Conservation (phyloP, 306 rosid species). For the Pyrus bretschneideri region DNA sequence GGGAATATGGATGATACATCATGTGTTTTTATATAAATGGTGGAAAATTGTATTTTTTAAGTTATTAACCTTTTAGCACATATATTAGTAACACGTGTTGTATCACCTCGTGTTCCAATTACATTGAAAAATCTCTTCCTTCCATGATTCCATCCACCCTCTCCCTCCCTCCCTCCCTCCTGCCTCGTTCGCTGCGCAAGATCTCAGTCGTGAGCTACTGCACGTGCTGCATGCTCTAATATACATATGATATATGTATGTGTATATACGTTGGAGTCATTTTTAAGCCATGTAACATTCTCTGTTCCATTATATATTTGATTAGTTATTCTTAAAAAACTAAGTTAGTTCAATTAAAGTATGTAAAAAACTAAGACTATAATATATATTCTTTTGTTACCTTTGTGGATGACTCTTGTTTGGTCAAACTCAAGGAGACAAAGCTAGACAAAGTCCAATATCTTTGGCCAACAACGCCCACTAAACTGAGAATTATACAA, state of each 20-base stretch:
- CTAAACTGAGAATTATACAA: constrained; percentile 19
- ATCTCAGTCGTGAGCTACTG: constrained; percentile 37
- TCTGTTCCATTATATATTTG: neutral
- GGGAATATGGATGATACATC: too few species aligned
- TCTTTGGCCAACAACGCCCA: constrained; percentile 32
- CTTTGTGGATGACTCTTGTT: neutral
- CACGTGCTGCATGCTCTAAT: constrained; percentile 44
- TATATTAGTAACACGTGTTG: too few species aligned
- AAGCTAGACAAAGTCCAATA: neutral
- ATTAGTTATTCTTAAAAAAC: neutral
- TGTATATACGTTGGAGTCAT: constrained; percentile 32
- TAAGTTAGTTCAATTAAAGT: neutral
- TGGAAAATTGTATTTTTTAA: neutral
- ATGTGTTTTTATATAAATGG: too few species aligned
- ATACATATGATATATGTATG: neutral
- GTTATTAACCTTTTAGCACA: too few species aligned
- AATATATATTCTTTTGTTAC: neutral
- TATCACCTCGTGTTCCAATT: too few species aligned
- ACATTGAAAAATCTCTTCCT: neutral
- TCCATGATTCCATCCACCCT: neutral
- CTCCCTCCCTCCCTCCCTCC: neutral
- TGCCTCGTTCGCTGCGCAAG: constrained; percentile 28
- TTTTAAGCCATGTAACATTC: constrained; percentile 31
- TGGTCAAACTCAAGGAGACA: constrained; percentile 31
- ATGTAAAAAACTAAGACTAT: neutral